Conservation (phyloP, 208 protist species). For the Leishmania aethiopica region DNA sequence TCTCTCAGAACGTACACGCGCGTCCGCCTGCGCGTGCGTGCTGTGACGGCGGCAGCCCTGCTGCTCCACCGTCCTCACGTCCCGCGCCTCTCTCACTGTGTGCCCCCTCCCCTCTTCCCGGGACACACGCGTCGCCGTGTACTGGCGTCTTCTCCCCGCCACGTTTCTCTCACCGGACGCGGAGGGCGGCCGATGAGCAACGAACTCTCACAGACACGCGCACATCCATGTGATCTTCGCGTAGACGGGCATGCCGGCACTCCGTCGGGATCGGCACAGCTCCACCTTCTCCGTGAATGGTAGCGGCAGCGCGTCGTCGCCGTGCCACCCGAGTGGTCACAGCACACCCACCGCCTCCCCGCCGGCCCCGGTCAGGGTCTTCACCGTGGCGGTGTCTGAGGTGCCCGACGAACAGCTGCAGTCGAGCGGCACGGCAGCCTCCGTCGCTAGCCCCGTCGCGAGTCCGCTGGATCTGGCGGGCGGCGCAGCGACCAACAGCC, state of each 20-base stretch:
- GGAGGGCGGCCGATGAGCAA: not conserved
- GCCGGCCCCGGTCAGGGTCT: conserved; percentile 20
- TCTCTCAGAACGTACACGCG: not conserved
- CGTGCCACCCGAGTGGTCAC: not conserved
- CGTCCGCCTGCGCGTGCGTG: not conserved
- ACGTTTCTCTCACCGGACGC: not conserved
- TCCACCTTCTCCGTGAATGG: conserved; percentile 20
- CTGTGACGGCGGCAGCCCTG: not conserved
- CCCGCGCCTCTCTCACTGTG: not conserved
- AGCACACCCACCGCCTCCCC: not conserved
- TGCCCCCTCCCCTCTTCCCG: not conserved
- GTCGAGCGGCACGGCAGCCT: not conserved
- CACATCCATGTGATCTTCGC: not conserved
- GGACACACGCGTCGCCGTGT: not conserved
- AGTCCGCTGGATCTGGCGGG: not conserved
- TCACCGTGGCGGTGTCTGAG: conserved; percentile 41
- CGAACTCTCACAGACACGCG: not conserved
- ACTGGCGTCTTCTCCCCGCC: not conserved
- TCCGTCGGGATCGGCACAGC: conserved; percentile 12
- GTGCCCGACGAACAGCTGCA: conserved; percentile 37
- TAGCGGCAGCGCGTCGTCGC: conserved; percentile 3
- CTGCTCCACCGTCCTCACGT: not conserved
- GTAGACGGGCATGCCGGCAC: conserved; percentile 2
- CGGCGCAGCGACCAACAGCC: not conserved
- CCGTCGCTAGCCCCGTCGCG: not conserved